Evolutionary conservation across 2,329 filamentous ascomycete genomes (phyloP).

Genomic region (Emericellopsis atlantica): DNA sequence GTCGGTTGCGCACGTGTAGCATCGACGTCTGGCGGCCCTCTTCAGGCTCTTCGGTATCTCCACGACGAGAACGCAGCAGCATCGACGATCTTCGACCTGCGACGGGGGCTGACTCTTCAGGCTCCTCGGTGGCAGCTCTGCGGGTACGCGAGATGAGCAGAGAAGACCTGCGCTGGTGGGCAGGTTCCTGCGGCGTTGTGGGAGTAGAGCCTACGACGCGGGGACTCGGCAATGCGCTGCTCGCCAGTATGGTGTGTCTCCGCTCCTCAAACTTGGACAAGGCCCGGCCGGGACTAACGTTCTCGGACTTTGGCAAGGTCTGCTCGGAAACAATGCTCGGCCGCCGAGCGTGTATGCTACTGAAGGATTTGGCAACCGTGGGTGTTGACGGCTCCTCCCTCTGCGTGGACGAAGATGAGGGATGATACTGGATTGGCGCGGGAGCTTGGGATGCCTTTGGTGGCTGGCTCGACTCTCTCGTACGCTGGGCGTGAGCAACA

Average conservation of each 20-base stretch:
- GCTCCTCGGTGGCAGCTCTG: constrained; percentile 35
- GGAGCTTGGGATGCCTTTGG: constrained; percentile 1
- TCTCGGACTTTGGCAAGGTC: constrained; percentile 13
- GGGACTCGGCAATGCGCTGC: constrained; percentile 31
- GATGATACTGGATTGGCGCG: not conserved
- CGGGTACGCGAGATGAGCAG: constrained; percentile 32
- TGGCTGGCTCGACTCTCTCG: not conserved
- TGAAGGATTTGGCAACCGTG: constrained; percentile 27
- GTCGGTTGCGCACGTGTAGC: constrained; percentile 25
- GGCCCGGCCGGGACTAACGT: constrained; percentile 29
- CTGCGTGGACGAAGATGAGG: constrained; percentile 6
- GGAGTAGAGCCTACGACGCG: constrained; percentile 25
- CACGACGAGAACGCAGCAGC: constrained; percentile 29
- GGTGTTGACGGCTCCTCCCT: constrained; percentile 25
- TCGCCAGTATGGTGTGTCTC: constrained; percentile 31
- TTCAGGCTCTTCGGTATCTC: constrained; percentile 33
- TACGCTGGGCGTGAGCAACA: constrained; percentile 19
- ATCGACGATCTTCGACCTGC: constrained; percentile 33
- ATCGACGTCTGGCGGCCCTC: constrained; percentile 29
- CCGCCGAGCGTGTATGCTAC: constrained; percentile 21
- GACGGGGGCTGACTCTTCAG: constrained; percentile 20
- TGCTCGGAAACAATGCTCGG: constrained; percentile 28
- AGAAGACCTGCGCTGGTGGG: constrained; percentile 35
- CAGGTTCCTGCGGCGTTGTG: constrained; percentile 24
- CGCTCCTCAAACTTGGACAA: constrained; percentile 41